Evolutionary conservation across 2,329 filamentous ascomycete genomes (phyloP), one percentile per base, ranked within the genome.

Genomic region (Calonectria pauciramosa): DNA sequence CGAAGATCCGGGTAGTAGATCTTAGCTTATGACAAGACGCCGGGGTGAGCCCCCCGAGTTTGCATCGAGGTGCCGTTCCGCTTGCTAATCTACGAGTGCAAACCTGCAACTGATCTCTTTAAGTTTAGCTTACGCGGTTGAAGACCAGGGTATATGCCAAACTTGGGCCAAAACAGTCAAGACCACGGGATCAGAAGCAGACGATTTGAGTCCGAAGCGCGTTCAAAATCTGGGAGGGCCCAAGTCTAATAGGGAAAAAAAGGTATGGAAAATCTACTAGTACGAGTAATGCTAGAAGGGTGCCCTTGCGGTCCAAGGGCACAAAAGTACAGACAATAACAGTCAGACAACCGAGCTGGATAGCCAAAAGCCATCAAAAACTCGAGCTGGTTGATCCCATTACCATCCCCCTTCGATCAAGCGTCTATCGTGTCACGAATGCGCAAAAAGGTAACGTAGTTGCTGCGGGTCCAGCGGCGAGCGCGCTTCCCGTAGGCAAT

Each of bases 401-500:
- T 70, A 65, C 59, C 47, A 52, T 70, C 68, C 56, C 56, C 47
- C 47, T 52, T 49, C 16, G 68, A 67, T 74, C 52, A 83, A 8
- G 70, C 70, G 13, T 82, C 80, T 79, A 83, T 81, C 7, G 86
- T 85, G 76, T 90, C 88, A 36, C 89, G 85, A 76, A 89, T 87
- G 70, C 85, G 85, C 36, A 90, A 79, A 76, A 89, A 90, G 32
- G 85, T 83, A 64, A 85, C 78, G 73, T 90, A 90, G 69, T 87
- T 82, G 26, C 80, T 79, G 65, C 86, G 82, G 5, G 90, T 91
- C 87, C 86, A 87, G 26, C 86, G 83, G 18, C 90, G 84, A 63
- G 85, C 87, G 3, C 78, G 80, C 82, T 91, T 91, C 2, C 90
- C 90, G 83, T 85, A 91, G 18, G 87, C 81, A 60, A 90, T 89